Evolutionary conservation across 225 moss, liverwort and hornwort species (phyloP), one percentile per base, ranked within the genome.

Genomic region (Thuidium tamariscinum): DNA sequence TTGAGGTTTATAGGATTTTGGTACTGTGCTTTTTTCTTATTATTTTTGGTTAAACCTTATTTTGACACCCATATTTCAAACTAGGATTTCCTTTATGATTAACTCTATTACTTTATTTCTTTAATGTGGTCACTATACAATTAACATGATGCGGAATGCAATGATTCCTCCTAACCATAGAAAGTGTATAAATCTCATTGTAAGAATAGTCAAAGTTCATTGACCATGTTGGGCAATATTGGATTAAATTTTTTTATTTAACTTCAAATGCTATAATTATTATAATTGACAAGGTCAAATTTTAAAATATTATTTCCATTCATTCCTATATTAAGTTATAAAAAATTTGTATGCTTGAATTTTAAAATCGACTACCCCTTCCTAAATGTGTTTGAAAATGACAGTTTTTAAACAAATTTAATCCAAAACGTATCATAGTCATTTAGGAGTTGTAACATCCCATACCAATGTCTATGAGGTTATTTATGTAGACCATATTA

Each of bases 151-250:
- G 1, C 13, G 21, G 26, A 69, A 48, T 72, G 30, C 1, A 41
- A 25, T 41, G 25, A 41, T 0, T 14, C 42, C 17, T 0, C 1
- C 6, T 0, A 9, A 16, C 1, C 8, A 6, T 11, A 1, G 0
- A 0, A 46, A 48, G 6, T 72, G 11, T 6, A 18, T 46, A 30
- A 46, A 10, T 18, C 0, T 11, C 0, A 18, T 1, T 46, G 8
- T 6, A 4, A 44, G 1, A 11, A 0, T 48, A 19, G 11, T 73
- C 19, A 73, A 73, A 7, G 4, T 46, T 72, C 30, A 11, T 73
- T 12, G 2, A 30, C 19, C 10, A 44, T 46, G 0, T 30, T 11
- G 2, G 46, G 2, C 4, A 30, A 18, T 46, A 6, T 1, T 0
- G 0, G 2, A 9, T 6, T 27, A 22, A 18, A 10, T 23, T 68